phyloP scores from a whole-genome alignment of 148 eudicot genomes.

The Vaccinium vitisidaea region DNA sequence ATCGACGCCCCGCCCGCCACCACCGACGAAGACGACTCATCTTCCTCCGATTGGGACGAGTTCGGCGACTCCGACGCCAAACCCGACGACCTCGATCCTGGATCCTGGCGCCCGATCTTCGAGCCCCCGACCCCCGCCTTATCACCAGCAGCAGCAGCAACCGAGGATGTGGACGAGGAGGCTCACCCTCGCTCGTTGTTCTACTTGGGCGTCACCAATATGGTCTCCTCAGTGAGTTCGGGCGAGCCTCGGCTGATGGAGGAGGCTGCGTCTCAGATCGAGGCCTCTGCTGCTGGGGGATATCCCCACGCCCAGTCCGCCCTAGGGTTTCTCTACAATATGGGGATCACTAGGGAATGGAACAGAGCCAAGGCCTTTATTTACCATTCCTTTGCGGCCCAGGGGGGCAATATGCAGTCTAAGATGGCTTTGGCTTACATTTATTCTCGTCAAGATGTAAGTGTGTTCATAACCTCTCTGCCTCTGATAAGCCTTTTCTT shows the following conservation, averaged over 20 bases:
- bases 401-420: constrained; percentile 71
- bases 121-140: constrained; percentile 35
- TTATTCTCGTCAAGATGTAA: constrained; percentile 78
- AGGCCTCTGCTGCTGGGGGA: constrained; percentile 57
- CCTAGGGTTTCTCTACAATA: constrained; percentile 70
- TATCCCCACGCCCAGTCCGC: constrained; percentile 67
- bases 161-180: constrained; percentile 7
- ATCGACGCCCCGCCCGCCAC: constrained; percentile 34
- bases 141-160: not conserved
- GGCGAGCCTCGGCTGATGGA: constrained; percentile 61
- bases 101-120: constrained; percentile 70
- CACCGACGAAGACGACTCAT: constrained; percentile 20
- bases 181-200: constrained; percentile 18
- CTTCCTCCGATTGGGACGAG: constrained; percentile 63
- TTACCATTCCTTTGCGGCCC: constrained; percentile 73
- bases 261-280: constrained; percentile 62
- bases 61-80: constrained; percentile 51
- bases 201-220: constrained; percentile 48
- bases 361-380: constrained; percentile 64
- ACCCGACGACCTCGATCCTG: constrained; percentile 70
- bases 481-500: not conserved
- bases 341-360: constrained; percentile 67
- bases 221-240: constrained; percentile 47
- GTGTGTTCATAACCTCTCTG: constrained; percentile 8
- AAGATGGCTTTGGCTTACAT: constrained; percentile 86